A percentile compares a stretch with the other conserved stretches of the same genome.
These are phyloP conservation scores for Leucocoprinus leucothites DNA, from an alignment of 768 basidiomycete species.

Conservation along the genomic window DNA sequence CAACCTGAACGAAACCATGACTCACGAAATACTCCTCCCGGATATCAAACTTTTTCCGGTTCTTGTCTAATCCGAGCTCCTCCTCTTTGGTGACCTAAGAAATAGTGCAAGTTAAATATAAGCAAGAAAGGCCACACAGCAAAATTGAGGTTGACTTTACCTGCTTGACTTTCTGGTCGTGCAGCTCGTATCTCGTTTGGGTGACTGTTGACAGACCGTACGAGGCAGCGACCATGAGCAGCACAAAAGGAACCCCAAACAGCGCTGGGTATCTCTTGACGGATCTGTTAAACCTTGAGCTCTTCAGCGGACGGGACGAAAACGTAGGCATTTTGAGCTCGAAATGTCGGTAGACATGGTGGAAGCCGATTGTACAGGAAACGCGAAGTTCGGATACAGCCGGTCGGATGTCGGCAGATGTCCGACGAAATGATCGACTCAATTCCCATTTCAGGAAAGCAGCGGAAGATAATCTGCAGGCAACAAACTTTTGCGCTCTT, in stretches of 20 bases:
- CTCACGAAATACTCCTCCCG: conserved; percentile 95
- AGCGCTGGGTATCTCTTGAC: conserved; percentile 62
- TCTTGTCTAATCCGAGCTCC: conserved; percentile 66
- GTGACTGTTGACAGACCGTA: conserved; percentile 83
- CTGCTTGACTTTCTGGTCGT: conserved; percentile 74
- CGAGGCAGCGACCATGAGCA: conserved; percentile 82
- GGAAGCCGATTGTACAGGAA: neutral
- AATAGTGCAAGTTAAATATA: neutral
- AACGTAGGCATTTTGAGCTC: conserved; percentile 30
- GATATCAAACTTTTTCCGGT: conserved; percentile 84
- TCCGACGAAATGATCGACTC: conserved; percentile 14
- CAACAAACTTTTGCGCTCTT: neutral
- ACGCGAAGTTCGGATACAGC: conserved; percentile 15
- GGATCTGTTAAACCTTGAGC: conserved; percentile 34
- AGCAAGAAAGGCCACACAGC: neutral
- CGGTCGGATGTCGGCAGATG: conserved; percentile 9
- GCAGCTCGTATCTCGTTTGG: conserved; percentile 87
- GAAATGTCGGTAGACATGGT: neutral
- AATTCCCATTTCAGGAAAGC: conserved; percentile 12
- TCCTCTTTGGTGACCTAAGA: conserved; percentile 70
- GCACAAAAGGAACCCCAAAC: conserved; percentile 86
- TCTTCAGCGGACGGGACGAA: conserved; percentile 42
- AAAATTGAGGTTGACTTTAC: conserved; percentile 34
- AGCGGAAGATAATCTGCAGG: neutral
- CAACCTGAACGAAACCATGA: conserved; percentile 17